A percentile compares a stretch with the other conserved stretches of the same genome.
phyloP scores from a whole-genome alignment of 192 early-diverging fungal species.

The Entomortierella chlamydospora region DNA sequence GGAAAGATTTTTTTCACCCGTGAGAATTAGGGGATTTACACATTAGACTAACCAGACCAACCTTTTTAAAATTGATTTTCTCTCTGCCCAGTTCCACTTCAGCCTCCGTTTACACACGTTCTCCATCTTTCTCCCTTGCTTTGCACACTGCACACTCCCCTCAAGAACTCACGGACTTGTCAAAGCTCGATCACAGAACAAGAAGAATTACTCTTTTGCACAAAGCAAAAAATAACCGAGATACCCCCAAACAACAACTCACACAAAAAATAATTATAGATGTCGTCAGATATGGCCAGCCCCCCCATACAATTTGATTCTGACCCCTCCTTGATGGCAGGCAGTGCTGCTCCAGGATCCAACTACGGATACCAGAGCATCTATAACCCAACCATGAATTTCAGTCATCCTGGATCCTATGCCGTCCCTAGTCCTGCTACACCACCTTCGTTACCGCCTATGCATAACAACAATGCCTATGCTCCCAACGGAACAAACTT shows the following conservation, averaged over 20 bases:
- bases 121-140: constrained; percentile 3
- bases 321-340: constrained; percentile 39
- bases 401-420: constrained; percentile 29
- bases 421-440: constrained; percentile 27
- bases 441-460: constrained; percentile 36
- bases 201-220: not conserved
- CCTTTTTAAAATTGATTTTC: not conserved
- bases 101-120: too few relatives aligned
- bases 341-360: constrained; percentile 23
- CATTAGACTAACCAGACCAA: constrained; percentile 6
- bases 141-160: too few relatives aligned
- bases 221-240: not conserved
- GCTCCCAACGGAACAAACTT: constrained; percentile 22
- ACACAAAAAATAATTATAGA: constrained; percentile 7
- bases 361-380: constrained; percentile 34
- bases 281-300: constrained; percentile 53
- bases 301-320: constrained; percentile 52
- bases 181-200: not conserved
- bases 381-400: constrained; percentile 30
- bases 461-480: constrained; percentile 29
- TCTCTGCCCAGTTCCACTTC: not conserved
- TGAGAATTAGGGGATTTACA: constrained; percentile 21
- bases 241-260: not conserved
- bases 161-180: not conserved
- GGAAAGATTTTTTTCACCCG: constrained; percentile 40